Percentiles rank a stretch among this genome's conserved stretches.
phyloP scores from a whole-genome alignment of 2,329 filamentous ascomycete species.

The Hymenoscyphus fructigenus region DNA sequence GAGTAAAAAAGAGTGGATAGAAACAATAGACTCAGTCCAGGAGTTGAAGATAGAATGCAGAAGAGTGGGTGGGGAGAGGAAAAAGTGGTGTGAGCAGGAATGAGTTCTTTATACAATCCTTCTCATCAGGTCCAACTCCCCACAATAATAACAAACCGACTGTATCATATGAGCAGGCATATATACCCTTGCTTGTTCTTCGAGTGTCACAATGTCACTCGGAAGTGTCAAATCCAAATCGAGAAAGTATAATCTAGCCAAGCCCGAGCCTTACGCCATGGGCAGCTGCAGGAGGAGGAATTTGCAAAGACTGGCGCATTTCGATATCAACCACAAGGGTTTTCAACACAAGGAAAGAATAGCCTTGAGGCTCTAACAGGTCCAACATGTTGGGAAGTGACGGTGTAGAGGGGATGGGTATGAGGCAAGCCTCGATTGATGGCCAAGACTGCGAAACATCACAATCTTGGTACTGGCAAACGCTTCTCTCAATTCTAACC shows the following conservation, averaged over 20 bases:
- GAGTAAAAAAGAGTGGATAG: neutral
- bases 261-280: neutral
- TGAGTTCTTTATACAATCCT: conserved; percentile 1
- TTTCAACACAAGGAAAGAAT: neutral
- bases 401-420: neutral
- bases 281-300: too few species aligned
- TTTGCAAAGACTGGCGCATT: too few species aligned
- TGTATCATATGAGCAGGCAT: neutral
- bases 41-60: conserved; percentile 10
- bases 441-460: conserved; percentile 1
- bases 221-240: neutral
- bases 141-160: neutral
- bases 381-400: neutral
- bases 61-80: neutral
- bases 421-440: neutral
- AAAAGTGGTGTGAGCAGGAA: neutral
- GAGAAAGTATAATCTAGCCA: neutral
- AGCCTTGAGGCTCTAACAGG: neutral
- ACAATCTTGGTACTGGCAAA: neutral
- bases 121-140: neutral
- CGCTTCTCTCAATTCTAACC: too few species aligned
- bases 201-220: neutral
- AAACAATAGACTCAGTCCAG: conserved; percentile 2
- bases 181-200: neutral
- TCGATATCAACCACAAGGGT: neutral